Evolutionary conservation across 768 basidiomycete genomes (phyloP).

Genomic region (Termitomyces sp.): DNA sequence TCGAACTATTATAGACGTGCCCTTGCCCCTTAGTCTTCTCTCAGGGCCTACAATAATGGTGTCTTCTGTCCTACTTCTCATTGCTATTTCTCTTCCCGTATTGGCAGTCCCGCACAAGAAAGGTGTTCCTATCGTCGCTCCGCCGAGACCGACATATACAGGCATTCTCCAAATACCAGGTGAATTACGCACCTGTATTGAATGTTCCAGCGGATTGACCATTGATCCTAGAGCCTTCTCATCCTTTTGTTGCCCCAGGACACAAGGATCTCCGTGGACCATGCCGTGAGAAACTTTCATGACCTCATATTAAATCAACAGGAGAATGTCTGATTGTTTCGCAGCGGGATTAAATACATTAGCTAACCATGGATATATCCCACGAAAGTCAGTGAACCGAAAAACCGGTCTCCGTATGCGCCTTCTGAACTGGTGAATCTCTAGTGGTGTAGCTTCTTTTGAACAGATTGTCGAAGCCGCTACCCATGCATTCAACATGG

Average conservation of each 20-base stretch:
- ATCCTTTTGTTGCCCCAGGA: constrained; percentile 12
- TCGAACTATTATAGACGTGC: background rate
- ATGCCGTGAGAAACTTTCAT: constrained; percentile 11
- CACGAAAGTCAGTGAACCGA: constrained; percentile 13
- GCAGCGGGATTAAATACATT: constrained; percentile 18
- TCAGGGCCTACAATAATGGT: background rate
- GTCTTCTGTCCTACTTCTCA: background rate
- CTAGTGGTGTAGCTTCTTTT: constrained; percentile 16
- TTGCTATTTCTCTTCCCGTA: constrained; percentile 6
- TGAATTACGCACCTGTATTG: background rate
- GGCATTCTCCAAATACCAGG: constrained; percentile 16
- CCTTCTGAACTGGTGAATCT: background rate
- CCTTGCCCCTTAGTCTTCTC: too few relatives aligned
- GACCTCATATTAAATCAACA: background rate
- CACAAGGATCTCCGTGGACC: constrained; percentile 14
- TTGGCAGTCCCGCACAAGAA: constrained; percentile 5
- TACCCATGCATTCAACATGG: constrained; percentile 15
- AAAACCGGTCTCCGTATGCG: too few relatives aligned
- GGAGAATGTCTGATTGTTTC: background rate
- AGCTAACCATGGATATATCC: constrained; percentile 19
- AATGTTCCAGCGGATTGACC: background rate
- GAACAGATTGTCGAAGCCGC: constrained; percentile 14
- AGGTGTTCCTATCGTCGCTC: constrained; percentile 13
- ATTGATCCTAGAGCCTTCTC: constrained; percentile 5
- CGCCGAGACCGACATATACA: constrained; percentile 7